These are phyloP conservation scores for Periconia sp. DNA, from an alignment of 2,329 filamentous ascomycete genomes.

Conservation along the genomic window DNA sequence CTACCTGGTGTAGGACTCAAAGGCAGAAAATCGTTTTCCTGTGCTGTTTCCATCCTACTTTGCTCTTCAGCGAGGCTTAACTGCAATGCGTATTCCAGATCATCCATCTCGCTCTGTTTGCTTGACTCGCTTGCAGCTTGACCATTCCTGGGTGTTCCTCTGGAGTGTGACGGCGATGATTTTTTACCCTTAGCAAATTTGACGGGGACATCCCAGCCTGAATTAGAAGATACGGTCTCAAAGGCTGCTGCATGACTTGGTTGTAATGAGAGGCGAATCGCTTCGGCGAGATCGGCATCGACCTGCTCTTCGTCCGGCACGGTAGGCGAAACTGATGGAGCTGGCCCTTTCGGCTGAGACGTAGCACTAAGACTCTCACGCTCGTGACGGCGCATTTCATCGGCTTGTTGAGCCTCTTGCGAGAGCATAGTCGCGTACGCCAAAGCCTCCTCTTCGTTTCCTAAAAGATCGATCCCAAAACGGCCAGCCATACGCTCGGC, in stretches of 20 bases:
- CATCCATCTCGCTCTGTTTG: slow-evolving; percentile 51
- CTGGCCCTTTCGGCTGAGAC: slow-evolving; percentile 32
- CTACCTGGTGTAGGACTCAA: slow-evolving; percentile 22
- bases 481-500: slow-evolving; percentile 71
- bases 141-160: slow-evolving; percentile 28
- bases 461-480: slow-evolving; percentile 79
- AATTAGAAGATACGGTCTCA: background rate
- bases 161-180: slow-evolving; percentile 20
- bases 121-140: slow-evolving; percentile 40
- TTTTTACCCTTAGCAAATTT: slow-evolving; percentile 46
- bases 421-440: slow-evolving; percentile 65
- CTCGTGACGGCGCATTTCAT: slow-evolving; percentile 49
- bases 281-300: slow-evolving; percentile 63
- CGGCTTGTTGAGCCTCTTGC: slow-evolving; percentile 58
- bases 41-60: slow-evolving; percentile 44
- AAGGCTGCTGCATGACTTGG: slow-evolving; percentile 16
- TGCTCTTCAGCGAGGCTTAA: slow-evolving; percentile 63
- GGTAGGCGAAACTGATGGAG: slow-evolving; percentile 30
- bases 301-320: slow-evolving; percentile 50
- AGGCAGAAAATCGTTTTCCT: slow-evolving; percentile 32
- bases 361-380: slow-evolving; percentile 46
- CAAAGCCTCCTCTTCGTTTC: slow-evolving; percentile 62
- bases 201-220: slow-evolving; percentile 49
- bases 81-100: slow-evolving; percentile 64
- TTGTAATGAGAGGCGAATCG: slow-evolving; percentile 57